Percentiles rank a stretch among this genome's conserved stretches.
These are phyloP conservation scores for Tylopilus sp. DNA, from an alignment of 768 basidiomycete species.

Conservation along the genomic window DNA sequence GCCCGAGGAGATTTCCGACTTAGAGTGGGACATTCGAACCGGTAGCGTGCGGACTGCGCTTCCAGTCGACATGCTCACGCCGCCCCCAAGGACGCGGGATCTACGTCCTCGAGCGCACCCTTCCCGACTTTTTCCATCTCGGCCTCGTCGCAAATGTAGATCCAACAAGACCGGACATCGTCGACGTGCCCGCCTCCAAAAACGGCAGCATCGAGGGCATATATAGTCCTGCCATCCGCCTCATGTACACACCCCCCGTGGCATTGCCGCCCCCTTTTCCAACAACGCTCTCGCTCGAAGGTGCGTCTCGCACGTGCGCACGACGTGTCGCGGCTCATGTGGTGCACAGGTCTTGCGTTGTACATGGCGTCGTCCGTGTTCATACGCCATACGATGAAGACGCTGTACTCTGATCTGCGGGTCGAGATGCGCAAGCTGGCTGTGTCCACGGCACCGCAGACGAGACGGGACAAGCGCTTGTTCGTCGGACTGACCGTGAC, in stretches of 20 bases:
- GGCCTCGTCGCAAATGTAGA: constrained; percentile 62
- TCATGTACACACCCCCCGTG: constrained; percentile 68
- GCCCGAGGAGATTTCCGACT: constrained; percentile 47
- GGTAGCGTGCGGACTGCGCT: constrained; percentile 38
- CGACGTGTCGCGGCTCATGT: background rate
- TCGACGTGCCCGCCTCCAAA: constrained; percentile 24
- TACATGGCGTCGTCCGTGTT: constrained; percentile 71
- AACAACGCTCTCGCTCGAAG: constrained; percentile 66
- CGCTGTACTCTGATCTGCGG: constrained; percentile 63
- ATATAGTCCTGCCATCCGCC: constrained; percentile 60
- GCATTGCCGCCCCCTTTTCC: constrained; percentile 68
- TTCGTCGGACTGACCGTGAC: constrained; percentile 51
- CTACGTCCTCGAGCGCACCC: constrained; percentile 61
- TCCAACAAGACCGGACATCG: constrained; percentile 35
- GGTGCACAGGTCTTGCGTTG: constrained; percentile 56
- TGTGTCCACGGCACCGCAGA: constrained; percentile 19
- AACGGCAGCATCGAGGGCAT: constrained; percentile 39
- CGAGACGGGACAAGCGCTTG: constrained; percentile 53
- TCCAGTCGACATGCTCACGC: constrained; percentile 19
- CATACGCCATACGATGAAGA: constrained; percentile 70
- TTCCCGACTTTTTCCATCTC: constrained; percentile 66
- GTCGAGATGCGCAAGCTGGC: constrained; percentile 53
- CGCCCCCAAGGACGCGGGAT: constrained; percentile 59
- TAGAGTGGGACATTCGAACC: constrained; percentile 77
- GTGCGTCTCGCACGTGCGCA: constrained; percentile 32